Percentiles rank a stretch among this genome's conserved stretches.
These are phyloP conservation scores for Populus alba DNA, from an alignment of 345 rosid genomes.

Conservation along the genomic window DNA sequence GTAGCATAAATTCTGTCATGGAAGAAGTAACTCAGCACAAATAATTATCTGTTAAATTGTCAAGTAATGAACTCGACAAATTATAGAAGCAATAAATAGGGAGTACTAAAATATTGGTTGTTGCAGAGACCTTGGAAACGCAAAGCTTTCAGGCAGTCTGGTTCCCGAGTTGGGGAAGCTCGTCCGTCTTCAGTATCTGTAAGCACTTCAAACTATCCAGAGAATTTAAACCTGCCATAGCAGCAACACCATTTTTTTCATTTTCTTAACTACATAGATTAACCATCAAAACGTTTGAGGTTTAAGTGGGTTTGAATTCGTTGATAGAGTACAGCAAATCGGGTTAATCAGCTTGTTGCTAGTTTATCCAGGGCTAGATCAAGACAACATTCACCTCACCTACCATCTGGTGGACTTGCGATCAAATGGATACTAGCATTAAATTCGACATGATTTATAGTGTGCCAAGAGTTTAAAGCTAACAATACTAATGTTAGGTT, in stretches of 20 bases:
- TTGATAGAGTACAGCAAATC: background rate
- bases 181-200: slow-evolving; percentile 66
- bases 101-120: background rate
- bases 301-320: background rate
- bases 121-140: slow-evolving; percentile 75
- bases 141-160: slow-evolving; percentile 59
- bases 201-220: slow-evolving; percentile 18
- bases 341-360: background rate
- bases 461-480: background rate
- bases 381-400: background rate
- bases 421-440: background rate
- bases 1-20: background rate
- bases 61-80: background rate
- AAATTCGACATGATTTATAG: background rate
- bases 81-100: background rate
- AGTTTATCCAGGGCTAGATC: background rate
- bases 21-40: background rate
- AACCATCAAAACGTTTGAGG: background rate
- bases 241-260: background rate
- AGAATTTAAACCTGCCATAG: background rate
- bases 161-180: slow-evolving; percentile 71
- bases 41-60: background rate
- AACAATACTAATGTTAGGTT: slow-evolving; percentile 9
- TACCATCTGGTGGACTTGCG: background rate
- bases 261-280: background rate